Percentiles rank a stretch among this genome's conserved stretches.
phyloP scores from a whole-genome alignment of 2,329 filamentous ascomycete species.

The Fusarium cicatricum region DNA sequence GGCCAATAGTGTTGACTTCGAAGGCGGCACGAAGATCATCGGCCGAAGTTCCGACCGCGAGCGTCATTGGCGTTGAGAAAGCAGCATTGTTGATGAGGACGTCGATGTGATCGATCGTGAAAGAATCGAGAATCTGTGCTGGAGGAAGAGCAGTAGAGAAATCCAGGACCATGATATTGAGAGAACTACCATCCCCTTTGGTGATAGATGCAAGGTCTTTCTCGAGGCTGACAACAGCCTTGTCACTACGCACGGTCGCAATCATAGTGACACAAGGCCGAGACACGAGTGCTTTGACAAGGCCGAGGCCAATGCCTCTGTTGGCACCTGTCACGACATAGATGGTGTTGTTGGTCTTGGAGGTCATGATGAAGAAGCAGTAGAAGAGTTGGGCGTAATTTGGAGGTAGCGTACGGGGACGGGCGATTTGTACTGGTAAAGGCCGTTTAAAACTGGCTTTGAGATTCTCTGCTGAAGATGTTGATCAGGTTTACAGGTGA shows the following conservation, averaged over 20 bases:
- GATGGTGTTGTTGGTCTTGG: slow-evolving; percentile 35
- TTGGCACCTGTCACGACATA: slow-evolving; percentile 54
- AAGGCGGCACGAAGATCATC: slow-evolving; percentile 50
- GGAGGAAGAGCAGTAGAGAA: slow-evolving; percentile 41
- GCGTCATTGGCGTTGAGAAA: slow-evolving; percentile 44
- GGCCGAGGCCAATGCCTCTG: slow-evolving; percentile 51
- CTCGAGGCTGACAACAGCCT: slow-evolving; percentile 23
- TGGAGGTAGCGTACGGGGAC: not conserved
- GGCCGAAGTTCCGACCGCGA: slow-evolving; percentile 41
- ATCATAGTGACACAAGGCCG: slow-evolving; percentile 62
- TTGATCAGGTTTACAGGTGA: not conserved
- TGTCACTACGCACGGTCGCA: slow-evolving; percentile 47
- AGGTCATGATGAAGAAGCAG: slow-evolving; percentile 4
- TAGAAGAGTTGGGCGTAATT: not conserved
- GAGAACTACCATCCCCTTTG: too few species aligned
- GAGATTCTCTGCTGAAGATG: not conserved
- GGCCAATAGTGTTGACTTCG: slow-evolving; percentile 55
- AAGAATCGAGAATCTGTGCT: slow-evolving; percentile 30
- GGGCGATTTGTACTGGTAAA: too few species aligned
- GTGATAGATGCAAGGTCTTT: slow-evolving; percentile 41
- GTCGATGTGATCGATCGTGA: slow-evolving; percentile 53
- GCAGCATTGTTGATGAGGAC: slow-evolving; percentile 62
- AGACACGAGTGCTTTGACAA: slow-evolving; percentile 50
- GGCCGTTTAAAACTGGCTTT: too few species aligned
- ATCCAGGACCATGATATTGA: too few species aligned